Evolutionary conservation across 805 yeast species (phyloP).

Genomic region (Pichia gijzeniarum): DNA sequence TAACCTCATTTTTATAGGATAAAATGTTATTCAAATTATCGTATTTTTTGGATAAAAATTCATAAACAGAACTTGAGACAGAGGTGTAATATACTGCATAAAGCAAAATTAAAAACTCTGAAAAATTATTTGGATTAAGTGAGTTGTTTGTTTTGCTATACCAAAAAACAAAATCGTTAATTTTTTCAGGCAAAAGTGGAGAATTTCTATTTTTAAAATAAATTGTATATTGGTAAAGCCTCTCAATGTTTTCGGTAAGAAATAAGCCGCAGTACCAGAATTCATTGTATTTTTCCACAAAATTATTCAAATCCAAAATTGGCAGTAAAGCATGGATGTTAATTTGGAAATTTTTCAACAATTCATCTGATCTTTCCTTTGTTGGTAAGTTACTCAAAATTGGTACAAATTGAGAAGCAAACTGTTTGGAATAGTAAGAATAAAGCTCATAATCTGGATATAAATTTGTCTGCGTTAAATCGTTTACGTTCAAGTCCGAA

Average conservation of each 20-base stretch:
- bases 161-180: conserved; percentile 36
- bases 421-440: conserved; percentile 7
- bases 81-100: conserved; percentile 20
- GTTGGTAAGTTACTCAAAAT: conserved; percentile 35
- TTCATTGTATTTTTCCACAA: conserved; percentile 34
- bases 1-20: conserved; percentile 17
- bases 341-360: conserved; percentile 40
- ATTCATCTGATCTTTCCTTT: conserved; percentile 42
- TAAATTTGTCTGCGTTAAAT: background rate
- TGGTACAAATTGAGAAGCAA: conserved; percentile 26
- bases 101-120: conserved; percentile 19
- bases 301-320: conserved; percentile 41
- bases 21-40: conserved; percentile 11
- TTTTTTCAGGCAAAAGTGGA: conserved; percentile 13
- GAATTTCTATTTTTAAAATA: conserved; percentile 9
- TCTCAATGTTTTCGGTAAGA: conserved; percentile 18
- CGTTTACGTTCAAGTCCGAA: background rate
- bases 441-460: conserved; percentile 3
- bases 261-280: conserved; percentile 40
- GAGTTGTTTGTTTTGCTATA: conserved; percentile 31
- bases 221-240: conserved; percentile 15
- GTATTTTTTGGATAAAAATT: conserved; percentile 10
- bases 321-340: conserved; percentile 55
- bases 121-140: conserved; percentile 15
- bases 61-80: conserved; percentile 14